Evolutionary conservation across 148 eudicot species (phyloP).

Genomic region (Simmondsia chinensis): DNA sequence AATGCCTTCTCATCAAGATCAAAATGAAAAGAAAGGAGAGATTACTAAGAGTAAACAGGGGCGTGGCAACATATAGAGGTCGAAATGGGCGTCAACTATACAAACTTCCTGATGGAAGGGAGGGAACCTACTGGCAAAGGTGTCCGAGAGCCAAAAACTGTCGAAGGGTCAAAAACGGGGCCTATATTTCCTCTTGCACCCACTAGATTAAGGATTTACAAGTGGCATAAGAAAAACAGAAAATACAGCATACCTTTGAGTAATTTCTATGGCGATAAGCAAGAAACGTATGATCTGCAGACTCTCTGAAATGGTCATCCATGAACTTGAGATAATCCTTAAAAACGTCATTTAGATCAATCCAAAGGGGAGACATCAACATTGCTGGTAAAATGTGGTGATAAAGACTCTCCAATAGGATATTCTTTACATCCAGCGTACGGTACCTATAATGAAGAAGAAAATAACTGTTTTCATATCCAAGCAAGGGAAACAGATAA

Average conservation of each 20-base stretch:
- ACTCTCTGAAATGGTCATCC: slow-evolving; percentile 88
- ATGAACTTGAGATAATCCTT: slow-evolving; percentile 77
- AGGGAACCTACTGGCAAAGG: too few species aligned
- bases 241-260: slow-evolving; percentile 60
- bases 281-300: slow-evolving; percentile 93
- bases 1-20: too few species aligned
- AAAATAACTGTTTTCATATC: slow-evolving; percentile 1
- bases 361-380: slow-evolving; percentile 69
- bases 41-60: too few species aligned
- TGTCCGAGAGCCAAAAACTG: too few species aligned
- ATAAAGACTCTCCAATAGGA: slow-evolving; percentile 66
- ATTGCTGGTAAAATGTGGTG: slow-evolving; percentile 91
- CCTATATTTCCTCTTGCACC: too few species aligned
- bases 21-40: too few species aligned
- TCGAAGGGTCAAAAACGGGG: too few species aligned
- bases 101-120: too few species aligned
- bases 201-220: neutral
- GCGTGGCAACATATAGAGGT: too few species aligned
- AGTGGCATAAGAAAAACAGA: neutral
- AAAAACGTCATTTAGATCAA: slow-evolving; percentile 50
- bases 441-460: slow-evolving; percentile 50
- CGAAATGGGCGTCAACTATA: too few species aligned
- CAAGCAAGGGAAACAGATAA: slow-evolving; percentile 3
- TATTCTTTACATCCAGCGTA: slow-evolving; percentile 89
- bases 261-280: slow-evolving; percentile 93